phyloP scores from a whole-genome alignment of 2,329 filamentous ascomycete species.

The Exophiala aquamarina region DNA sequence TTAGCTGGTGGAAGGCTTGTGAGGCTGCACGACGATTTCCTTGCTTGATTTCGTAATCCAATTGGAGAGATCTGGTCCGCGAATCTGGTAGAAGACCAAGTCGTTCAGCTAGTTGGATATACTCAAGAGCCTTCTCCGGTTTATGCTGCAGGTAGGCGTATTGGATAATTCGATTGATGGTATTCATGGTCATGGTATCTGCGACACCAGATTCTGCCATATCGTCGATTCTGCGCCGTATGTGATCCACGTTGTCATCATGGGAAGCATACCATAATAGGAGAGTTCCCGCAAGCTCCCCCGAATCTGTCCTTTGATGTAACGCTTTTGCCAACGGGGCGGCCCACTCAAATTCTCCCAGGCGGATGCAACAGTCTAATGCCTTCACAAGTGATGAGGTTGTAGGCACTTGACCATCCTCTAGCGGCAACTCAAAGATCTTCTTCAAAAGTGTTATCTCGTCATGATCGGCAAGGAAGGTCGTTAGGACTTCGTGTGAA shows the following conservation, averaged over 20 bases:
- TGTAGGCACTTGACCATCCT: constrained; percentile 41
- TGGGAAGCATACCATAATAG: constrained; percentile 74
- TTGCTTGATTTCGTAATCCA: constrained; percentile 72
- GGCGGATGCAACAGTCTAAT: constrained; percentile 62
- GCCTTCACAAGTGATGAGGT: constrained; percentile 53
- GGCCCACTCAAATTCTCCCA: constrained; percentile 62
- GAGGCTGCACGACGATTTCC: constrained; percentile 65
- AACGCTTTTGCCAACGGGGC: constrained; percentile 33
- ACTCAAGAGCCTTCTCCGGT: constrained; percentile 70
- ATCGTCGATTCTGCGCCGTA: constrained; percentile 69
- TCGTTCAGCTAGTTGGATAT: constrained; percentile 65
- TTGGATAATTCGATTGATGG: constrained; percentile 74
- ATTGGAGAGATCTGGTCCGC: constrained; percentile 69
- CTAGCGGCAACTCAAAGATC: constrained; percentile 64
- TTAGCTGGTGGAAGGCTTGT: constrained; percentile 55
- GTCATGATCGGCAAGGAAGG: constrained; percentile 61
- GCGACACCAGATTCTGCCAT: constrained; percentile 54
- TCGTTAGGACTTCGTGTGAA: constrained; percentile 55
- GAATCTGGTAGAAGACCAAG: constrained; percentile 67
- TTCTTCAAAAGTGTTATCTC: constrained; percentile 61
- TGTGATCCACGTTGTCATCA: constrained; percentile 69
- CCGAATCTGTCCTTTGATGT: constrained; percentile 16
- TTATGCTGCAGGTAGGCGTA: constrained; percentile 71
- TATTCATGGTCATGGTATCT: constrained; percentile 63
- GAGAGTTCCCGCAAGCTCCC: constrained; percentile 54